Evolutionary conservation across 306 rosid species (phyloP).

Genomic region (Spatholobus suberectus): DNA sequence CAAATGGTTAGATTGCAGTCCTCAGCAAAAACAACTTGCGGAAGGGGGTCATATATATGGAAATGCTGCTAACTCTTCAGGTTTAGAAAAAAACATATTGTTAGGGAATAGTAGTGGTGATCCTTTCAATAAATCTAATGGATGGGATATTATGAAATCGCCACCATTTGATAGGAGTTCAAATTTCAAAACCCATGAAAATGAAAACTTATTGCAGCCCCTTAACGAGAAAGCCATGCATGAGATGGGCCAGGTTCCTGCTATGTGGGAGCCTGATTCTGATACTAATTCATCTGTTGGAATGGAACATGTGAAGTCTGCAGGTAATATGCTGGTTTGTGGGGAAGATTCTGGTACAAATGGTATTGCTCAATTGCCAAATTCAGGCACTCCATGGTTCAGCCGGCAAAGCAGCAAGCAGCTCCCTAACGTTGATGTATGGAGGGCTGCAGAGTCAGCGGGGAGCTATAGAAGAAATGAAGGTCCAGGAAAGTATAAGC

Average conservation of each 20-base stretch:
- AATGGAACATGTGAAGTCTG: constrained; percentile 56
- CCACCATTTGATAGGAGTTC: constrained; percentile 56
- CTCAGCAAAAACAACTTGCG: constrained; percentile 59
- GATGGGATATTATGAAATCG: constrained; percentile 73
- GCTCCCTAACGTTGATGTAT: constrained; percentile 57
- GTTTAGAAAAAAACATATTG: constrained; percentile 40
- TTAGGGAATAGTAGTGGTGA: constrained; percentile 54
- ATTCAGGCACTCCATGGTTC: constrained; percentile 61
- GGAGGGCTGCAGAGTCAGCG: constrained; percentile 71
- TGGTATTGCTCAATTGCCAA: constrained; percentile 52
- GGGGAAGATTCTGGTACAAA: constrained; percentile 59
- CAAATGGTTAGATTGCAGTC: constrained; percentile 74
- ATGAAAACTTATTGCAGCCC: constrained; percentile 50
- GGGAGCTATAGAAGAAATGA: constrained; percentile 65
- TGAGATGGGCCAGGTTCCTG: constrained; percentile 61
- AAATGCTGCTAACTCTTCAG: constrained; percentile 48
- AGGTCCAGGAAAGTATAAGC: constrained; percentile 60
- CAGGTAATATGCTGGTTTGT: constrained; percentile 57
- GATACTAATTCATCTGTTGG: constrained; percentile 58
- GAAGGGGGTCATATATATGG: constrained; percentile 64
- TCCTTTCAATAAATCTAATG: constrained; percentile 67
- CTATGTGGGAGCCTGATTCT: constrained; percentile 61
- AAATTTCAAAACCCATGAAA: constrained; percentile 63
- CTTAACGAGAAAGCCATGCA: constrained; percentile 55
- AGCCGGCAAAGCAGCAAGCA: constrained; percentile 63